Base-by-base conservation (phyloP, 140 eudicot species). In the Cichorium intybus region DNA sequence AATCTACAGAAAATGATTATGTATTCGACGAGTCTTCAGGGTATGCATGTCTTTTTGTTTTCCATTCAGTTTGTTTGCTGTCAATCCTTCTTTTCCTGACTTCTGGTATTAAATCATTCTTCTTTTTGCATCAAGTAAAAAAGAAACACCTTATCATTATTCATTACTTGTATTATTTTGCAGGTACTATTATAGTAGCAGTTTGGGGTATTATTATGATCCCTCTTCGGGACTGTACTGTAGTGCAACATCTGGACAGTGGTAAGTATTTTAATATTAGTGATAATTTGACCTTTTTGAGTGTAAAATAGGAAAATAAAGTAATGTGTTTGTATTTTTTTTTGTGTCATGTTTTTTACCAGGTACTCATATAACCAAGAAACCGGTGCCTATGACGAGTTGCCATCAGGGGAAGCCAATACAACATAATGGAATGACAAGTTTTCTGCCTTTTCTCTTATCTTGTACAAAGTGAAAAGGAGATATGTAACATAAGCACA, bases 121-220 rank as follows among this genome's bases (percentile, higher is more conserved):
- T 39, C 4, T 39, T 1, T 35, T 39, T 10, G n/a, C n/a, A n/a
- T n/a, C n/a, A n/a, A 12, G 10, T 10, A 12, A 35, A 10, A 35
- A 35, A 35, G 43, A 35, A 35, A 35, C 43, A 39, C 0, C 46
- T 12, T 39, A 39, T 3, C 12, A 16, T 11, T 39, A 4, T 27
- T 27, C 5, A 27, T 48, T 24, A 2, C 35, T 60, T 37, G 24
- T 12, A 17, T 75, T 72, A 72, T 50, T 16, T 39, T 39, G 0
- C 95, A 92, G 98, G 60, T 92, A 92, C 69, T 92, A 92, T 66
- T 92, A 92, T 77, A 92, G 96, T 75, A 88, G 90, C 81, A 88
- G 86, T 65, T 73, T 76, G 46, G 99, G 99, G 11, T 92, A 88
- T 67, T 92, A 92, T 56, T 92, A 92, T 73, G 99, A 92, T 53